Evolutionary conservation across 257 asterid genomes (phyloP).

Genomic region (Agastache rugosa): DNA sequence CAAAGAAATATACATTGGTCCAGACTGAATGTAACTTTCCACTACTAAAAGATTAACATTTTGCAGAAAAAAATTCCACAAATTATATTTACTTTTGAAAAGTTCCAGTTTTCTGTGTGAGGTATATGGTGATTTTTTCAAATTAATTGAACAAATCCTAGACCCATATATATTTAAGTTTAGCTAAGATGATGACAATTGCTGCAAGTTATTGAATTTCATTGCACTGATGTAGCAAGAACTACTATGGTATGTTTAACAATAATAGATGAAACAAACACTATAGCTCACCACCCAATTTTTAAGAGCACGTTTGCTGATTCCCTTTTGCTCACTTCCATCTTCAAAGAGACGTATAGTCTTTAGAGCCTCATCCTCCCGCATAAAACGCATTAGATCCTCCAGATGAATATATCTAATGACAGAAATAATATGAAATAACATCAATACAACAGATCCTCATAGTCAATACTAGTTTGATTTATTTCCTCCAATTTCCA

Average conservation of each 20-base stretch:
- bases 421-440: constrained; percentile 25
- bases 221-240: background rate
- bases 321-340: constrained; percentile 70
- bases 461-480: background rate
- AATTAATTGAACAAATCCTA: background rate
- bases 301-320: constrained; percentile 77
- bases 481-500: background rate
- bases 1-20: background rate
- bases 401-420: constrained; percentile 63
- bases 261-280: background rate
- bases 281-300: constrained; percentile 79
- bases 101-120: background rate
- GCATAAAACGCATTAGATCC: constrained; percentile 84
- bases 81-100: background rate
- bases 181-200: background rate
- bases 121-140: background rate
- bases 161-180: background rate
- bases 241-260: background rate
- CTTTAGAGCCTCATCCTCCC: constrained; percentile 82
- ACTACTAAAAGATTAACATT: background rate
- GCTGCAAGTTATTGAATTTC: background rate
- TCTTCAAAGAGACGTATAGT: constrained; percentile 73
- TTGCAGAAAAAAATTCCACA: background rate
- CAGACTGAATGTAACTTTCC: background rate
- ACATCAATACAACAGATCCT: background rate